Evolutionary conservation across 371 early-diverging fungal genomes (phyloP), one percentile per base, ranked within the genome.

Genomic region (Apophysomyces elegans): DNA sequence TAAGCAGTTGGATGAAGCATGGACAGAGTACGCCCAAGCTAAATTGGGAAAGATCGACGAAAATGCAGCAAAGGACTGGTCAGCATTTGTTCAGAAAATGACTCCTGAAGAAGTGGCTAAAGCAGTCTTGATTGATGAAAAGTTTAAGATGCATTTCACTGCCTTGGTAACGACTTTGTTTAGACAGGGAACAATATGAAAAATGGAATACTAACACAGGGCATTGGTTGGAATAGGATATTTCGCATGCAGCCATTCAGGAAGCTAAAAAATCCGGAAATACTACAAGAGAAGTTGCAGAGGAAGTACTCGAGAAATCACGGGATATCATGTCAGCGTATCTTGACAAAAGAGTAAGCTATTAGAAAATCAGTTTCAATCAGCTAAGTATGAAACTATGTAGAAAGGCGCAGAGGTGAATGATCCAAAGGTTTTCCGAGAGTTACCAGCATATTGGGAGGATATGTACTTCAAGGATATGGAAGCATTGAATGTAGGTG

Each of bases 381-480:
- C 1, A 13, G 36, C 5, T 26, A 2, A 5, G 36, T 36, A 16
- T n/a, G 6, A 56, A 47, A 5, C 32, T 46, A 4, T 47, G 14
- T 72, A 85, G 84, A 69, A 80, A 64, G 91, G 91, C 21, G 64
- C 72, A 13, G 77, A 85, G 7, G 92, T 96, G 47, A 94, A 92
- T 21, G 96, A 97, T 73, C 96, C 88, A 39, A 86, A 84, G 59
- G 74, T 97, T 13, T 98, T 96, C 86, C 88, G 95, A 36, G 94
- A 95, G 37, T 79, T 98, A 57, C 93, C 99, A 13, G 92, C 93
- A 13, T 93, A 91, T 76, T 99, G 97, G 95, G 99, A 99, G 75
- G 85, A 88, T 37, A 96, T 96, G 75, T 99, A 93, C 77, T 95
- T 99, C 73, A 83, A 90, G 61, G 99, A 99, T 73, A 98, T 99